phyloP scores from a whole-genome alignment of 257 asterid species.

The Apocynum venetum region DNA sequence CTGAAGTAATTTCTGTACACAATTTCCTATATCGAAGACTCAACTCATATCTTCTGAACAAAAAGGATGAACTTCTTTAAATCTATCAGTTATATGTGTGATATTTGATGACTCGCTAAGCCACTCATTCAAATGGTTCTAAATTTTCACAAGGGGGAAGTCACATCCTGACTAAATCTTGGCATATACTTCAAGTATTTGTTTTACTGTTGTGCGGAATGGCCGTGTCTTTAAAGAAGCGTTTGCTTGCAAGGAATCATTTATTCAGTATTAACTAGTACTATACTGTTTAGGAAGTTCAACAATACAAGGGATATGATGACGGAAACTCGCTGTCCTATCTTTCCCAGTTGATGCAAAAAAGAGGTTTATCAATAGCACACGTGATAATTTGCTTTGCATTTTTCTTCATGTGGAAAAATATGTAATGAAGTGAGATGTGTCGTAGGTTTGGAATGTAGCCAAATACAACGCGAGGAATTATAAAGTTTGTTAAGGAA shows the following conservation, averaged over 20 bases:
- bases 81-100: not conserved
- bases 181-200: not conserved
- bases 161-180: not conserved
- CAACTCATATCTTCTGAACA: not conserved
- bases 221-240: not conserved
- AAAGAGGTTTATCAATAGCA: not conserved
- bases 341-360: not conserved
- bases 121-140: not conserved
- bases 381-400: not conserved
- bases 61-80: not conserved
- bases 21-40: not conserved
- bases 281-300: not conserved
- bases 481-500: too few species aligned
- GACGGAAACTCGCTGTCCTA: not conserved
- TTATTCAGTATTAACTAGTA: not conserved
- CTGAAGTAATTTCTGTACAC: not conserved
- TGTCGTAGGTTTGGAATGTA: too few species aligned
- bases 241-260: conserved; percentile 9
- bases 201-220: not conserved
- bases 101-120: not conserved
- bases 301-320: not conserved
- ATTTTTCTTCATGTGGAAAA: too few species aligned
- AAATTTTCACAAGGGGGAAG: not conserved
- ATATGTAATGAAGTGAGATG: too few species aligned
- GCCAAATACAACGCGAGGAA: too few species aligned